Evolutionary conservation across 441 rosid genomes (phyloP).

Genomic region (Pelargonium exstipulatum): DNA sequence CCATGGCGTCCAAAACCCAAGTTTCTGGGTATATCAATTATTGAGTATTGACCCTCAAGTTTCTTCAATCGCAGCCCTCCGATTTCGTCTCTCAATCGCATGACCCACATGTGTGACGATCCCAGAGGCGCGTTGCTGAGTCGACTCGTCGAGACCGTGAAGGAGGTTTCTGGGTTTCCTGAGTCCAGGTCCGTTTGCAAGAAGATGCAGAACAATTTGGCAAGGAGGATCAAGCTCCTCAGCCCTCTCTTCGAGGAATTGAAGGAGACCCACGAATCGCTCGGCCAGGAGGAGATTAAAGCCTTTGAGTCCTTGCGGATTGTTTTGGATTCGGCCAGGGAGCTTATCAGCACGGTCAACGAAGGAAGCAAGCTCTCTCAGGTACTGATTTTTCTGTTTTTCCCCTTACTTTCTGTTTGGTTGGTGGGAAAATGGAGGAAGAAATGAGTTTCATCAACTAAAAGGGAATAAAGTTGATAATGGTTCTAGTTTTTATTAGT

Average conservation of each 20-base stretch:
- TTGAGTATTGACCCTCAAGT: background rate
- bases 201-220: conserved; percentile 69
- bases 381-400: conserved; percentile 31
- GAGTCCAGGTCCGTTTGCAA: conserved; percentile 52
- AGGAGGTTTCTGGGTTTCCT: conserved; percentile 51
- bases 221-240: conserved; percentile 81
- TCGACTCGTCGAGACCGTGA: conserved; percentile 49
- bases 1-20: background rate
- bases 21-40: background rate
- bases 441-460: background rate
- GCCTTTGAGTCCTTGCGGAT: conserved; percentile 46
- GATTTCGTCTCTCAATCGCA: background rate
- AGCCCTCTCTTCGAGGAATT: conserved; percentile 91
- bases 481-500: background rate
- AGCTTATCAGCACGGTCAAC: conserved; percentile 49
- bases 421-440: conserved; percentile 18
- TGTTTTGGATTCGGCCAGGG: conserved; percentile 55
- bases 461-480: background rate
- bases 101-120: conserved; percentile 13
- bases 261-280: conserved; percentile 38
- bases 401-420: conserved; percentile 15
- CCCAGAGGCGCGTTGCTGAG: conserved; percentile 36
- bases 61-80: background rate
- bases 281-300: conserved; percentile 35
- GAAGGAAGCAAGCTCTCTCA: conserved; percentile 76